Conservation (phyloP, 179 eudicot genomes). For the Vitellaria paradoxa region DNA sequence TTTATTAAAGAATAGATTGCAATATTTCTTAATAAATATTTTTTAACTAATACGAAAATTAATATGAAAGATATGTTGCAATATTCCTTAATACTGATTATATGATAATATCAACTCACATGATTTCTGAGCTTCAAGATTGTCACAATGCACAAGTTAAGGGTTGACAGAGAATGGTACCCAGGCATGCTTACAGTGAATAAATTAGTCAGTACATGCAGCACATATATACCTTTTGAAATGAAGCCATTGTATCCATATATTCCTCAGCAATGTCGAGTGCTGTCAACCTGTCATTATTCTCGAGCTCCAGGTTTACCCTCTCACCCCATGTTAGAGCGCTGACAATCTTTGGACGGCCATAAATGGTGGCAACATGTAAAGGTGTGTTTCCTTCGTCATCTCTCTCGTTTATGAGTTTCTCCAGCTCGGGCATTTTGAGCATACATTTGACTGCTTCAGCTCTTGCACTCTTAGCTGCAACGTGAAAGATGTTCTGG, state of each 20-base stretch:
- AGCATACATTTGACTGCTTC: slow-evolving; percentile 10
- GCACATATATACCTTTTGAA: slow-evolving; percentile 11
- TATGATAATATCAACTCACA: too few relatives aligned
- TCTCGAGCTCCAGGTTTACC: slow-evolving; percentile 17
- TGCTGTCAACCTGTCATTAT: slow-evolving; percentile 21
- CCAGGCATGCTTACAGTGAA: too few relatives aligned
- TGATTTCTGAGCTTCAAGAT: too few relatives aligned
- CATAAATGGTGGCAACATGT: slow-evolving; percentile 21
- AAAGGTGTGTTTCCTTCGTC: slow-evolving; percentile 25
- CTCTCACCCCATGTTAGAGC: slow-evolving; percentile 24
- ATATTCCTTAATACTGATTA: too few relatives aligned
- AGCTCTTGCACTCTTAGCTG: slow-evolving; percentile 19
- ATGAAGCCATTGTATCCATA: slow-evolving; percentile 16
- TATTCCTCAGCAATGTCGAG: slow-evolving; percentile 23
- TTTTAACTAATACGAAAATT: too few relatives aligned
- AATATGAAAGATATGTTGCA: too few relatives aligned
- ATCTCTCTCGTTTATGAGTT: slow-evolving; percentile 25
- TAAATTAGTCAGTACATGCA: too few relatives aligned
- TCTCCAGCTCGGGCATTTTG: slow-evolving; percentile 18
- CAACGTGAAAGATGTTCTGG: slow-evolving; percentile 26
- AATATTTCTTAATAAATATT: too few relatives aligned
- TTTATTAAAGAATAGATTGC: too few relatives aligned
- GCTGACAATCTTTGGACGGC: slow-evolving; percentile 17
- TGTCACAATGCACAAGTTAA: too few relatives aligned
- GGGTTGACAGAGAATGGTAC: too few relatives aligned